Base-by-base conservation (phyloP, 768 basidiomycete genomes). In the Tylopilus subfusipes region DNA sequence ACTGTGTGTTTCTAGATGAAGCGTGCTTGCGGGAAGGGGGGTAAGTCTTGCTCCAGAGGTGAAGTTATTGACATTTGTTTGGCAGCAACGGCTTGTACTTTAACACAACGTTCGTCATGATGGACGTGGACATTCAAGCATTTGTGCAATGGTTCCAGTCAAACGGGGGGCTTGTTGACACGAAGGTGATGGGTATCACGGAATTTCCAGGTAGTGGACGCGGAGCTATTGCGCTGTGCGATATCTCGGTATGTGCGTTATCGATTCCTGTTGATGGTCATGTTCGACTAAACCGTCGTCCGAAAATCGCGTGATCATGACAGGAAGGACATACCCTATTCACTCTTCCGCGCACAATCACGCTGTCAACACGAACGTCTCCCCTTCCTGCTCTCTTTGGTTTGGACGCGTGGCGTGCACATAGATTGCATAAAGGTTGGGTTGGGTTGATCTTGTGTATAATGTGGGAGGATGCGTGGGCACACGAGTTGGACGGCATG, bases 381-480 rank as follows among this genome's bases (percentile, higher is more conserved):
- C 51, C 70, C 1, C 78, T 98, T 1, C 85, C 84, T 1, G 48
- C 68, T 16, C 73, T 76, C 3, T 76, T 98, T 43, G 84, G 87
- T 18, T 48, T 71, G 8, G 75, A 77, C 12, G 79, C 78, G 29
- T 98, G 94, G 94, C 81, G 74, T 58, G 69, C 68, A 22, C 68
- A 75, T 52, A 71, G 73, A 19, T 69, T 98, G 54, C 76, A 86
- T 48, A 72, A 80, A 52, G 86, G 93, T 9, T 99, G 97, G 97
- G 75, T 80, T 1, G 88, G 88, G 4, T 73, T 98, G 42, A 98
- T 99, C 54, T 75, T 98, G 36, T 90, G 86, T 58, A 88, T 99
- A 85, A 92, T 98, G 89, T 97, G 91, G 90, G 97, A 99, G 70
- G 82, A 81, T 50, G 80, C 84, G 4, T 78, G 78, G 58, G 84